A percentile compares a stretch with the other conserved stretches of the same genome.
Evolutionary conservation across 306 rosid genomes (phyloP).

Genomic region (Fragaria iinumae): DNA sequence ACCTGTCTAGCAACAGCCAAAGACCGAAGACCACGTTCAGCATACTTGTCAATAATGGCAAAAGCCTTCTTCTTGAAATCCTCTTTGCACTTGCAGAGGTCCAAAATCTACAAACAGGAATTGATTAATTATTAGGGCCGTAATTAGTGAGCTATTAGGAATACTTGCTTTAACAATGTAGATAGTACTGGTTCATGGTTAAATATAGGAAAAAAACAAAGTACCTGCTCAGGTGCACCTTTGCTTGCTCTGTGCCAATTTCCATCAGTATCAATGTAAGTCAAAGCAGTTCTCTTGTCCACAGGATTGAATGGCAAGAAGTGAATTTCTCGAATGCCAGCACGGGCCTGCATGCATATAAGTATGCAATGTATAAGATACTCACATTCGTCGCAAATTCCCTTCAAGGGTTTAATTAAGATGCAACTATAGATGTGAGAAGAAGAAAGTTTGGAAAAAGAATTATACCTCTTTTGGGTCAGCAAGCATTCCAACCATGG

Average conservation of each 20-base stretch:
- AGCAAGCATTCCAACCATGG: slow-evolving; percentile 98
- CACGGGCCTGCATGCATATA: slow-evolving; percentile 68
- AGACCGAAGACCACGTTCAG: slow-evolving; percentile 97
- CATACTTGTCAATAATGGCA: slow-evolving; percentile 78
- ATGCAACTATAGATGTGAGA: slow-evolving; percentile 3
- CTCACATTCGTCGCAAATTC: slow-evolving; percentile 7
- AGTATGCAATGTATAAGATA: not conserved
- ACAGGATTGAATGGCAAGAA: slow-evolving; percentile 96
- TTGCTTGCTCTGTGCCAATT: slow-evolving; percentile 97
- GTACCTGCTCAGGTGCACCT: slow-evolving; percentile 99
- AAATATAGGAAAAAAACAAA: slow-evolving; percentile 11
- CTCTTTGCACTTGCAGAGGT: slow-evolving; percentile 77
- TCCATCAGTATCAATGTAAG: slow-evolving; percentile 76
- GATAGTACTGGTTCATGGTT: not conserved
- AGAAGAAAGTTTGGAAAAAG: slow-evolving; percentile 10
- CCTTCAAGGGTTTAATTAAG: not conserved
- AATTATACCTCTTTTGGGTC: slow-evolving; percentile 87
- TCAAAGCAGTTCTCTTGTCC: slow-evolving; percentile 98
- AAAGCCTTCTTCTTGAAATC: slow-evolving; percentile 72
- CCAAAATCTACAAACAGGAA: slow-evolving; percentile 54
- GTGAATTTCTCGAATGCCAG: slow-evolving; percentile 80
- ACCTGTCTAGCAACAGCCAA: slow-evolving; percentile 97
- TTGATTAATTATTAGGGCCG: slow-evolving; percentile 8
- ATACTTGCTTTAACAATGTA: not conserved
- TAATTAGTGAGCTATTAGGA: slow-evolving; percentile 8